Conservation (phyloP, 345 rosid species). For the Salix suchowensis region DNA sequence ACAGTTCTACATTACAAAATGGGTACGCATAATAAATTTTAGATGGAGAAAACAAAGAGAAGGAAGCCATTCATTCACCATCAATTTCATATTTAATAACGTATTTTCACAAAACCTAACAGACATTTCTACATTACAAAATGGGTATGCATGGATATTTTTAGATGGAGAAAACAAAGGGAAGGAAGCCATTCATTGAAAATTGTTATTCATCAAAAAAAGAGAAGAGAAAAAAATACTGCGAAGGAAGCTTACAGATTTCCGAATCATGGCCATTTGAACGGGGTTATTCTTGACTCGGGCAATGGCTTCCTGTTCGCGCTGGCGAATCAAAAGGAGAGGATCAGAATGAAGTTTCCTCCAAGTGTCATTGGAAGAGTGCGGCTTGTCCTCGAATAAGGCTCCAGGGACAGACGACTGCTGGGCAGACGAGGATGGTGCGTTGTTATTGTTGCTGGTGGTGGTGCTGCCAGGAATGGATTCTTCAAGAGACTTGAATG, state of each 20-base stretch:
- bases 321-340: constrained; percentile 81
- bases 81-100: not conserved
- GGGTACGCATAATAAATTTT: not conserved
- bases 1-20: not conserved
- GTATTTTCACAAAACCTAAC: not conserved
- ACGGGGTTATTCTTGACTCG: constrained; percentile 93
- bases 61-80: not conserved
- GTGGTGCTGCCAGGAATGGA: not conserved
- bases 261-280: constrained; percentile 77
- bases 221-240: not conserved
- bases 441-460: not conserved
- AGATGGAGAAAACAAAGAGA: not conserved
- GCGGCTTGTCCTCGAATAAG: constrained; percentile 78
- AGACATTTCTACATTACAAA: not conserved
- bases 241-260: constrained; percentile 52
- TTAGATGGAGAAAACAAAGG: not conserved
- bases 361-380: constrained; percentile 82
- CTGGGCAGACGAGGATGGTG: constrained; percentile 21
- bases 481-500: constrained; percentile 65
- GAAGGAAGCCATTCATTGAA: not conserved
- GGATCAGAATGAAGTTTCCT: constrained; percentile 94
- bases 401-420: constrained; percentile 67
- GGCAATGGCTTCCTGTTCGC: constrained; percentile 92
- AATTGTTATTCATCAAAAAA: not conserved
- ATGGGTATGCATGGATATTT: not conserved